Evolutionary conservation across 1,139 yeast genomes (phyloP).

Genomic region (Candida sp.): DNA sequence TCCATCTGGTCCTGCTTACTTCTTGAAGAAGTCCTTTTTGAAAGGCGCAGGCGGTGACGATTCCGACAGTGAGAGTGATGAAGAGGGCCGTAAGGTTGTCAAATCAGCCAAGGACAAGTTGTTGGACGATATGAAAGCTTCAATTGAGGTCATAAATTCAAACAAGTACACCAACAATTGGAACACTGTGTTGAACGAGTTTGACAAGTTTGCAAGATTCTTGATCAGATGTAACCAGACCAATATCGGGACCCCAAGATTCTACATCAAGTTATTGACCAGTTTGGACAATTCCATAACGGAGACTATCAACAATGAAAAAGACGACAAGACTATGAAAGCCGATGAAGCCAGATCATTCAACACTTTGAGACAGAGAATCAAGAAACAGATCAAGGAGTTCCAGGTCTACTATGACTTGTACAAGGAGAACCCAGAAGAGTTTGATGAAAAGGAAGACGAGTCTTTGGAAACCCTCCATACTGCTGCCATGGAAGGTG

Average conservation of each 20-base stretch:
- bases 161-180: constrained; percentile 80
- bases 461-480: constrained; percentile 40
- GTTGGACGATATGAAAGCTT: constrained; percentile 79
- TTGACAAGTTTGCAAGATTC: constrained; percentile 75
- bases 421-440: constrained; percentile 74
- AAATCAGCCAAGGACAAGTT: constrained; percentile 94
- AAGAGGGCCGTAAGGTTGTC: constrained; percentile 81
- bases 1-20: constrained; percentile 59
- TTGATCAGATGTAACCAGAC: constrained; percentile 77
- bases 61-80: constrained; percentile 59
- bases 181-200: constrained; percentile 75
- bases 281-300: constrained; percentile 74
- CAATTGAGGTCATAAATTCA: constrained; percentile 71
- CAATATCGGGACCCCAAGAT: constrained; percentile 70
- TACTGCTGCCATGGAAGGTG: constrained; percentile 11
- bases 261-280: constrained; percentile 70
- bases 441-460: constrained; percentile 64
- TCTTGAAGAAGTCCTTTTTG: constrained; percentile 57
- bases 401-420: constrained; percentile 59
- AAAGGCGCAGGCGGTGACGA: constrained; percentile 55
- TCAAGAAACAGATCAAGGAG: constrained; percentile 80
- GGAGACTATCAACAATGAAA: constrained; percentile 60
- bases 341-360: constrained; percentile 88
- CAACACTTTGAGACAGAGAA: constrained; percentile 88
- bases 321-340: constrained; percentile 71